Evolutionary conservation across 2,329 filamentous ascomycete genomes (phyloP), one percentile per base, ranked within the genome.

Genomic region (Aurifilum marmelostoma): DNA sequence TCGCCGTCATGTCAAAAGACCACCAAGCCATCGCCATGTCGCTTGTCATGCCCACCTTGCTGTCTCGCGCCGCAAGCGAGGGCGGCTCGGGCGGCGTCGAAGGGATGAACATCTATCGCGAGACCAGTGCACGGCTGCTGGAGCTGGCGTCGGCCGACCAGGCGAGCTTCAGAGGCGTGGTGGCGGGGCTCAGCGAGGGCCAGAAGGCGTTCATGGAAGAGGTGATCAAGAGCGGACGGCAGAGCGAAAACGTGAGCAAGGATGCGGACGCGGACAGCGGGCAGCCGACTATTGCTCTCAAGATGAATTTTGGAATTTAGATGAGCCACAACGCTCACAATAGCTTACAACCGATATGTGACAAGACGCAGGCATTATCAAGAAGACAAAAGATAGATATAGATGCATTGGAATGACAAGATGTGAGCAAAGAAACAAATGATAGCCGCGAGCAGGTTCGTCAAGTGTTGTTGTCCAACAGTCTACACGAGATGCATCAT

Each of bases 211-310:
- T 96, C 73, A 87, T 98, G 81, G 95, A 97, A 80, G 89, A 90
- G 73, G 90, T 97, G 21, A 88, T 97, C 70, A 87, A 89, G 78
- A 88, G 86, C 32, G 90, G 90, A 65, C 82, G 87, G 74, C 82
- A 85, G 73, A 77, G 76, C 60, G 79, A 79, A 67, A 76, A 77
- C 74, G 76, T 78, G 73, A 81, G 78, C 75, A 81, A 82, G 74
- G 79, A 77, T 67, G 75, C 71, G 2, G 75, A 80, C 58, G 80
- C 79, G 64, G 83, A 81, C 69, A 81, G 83, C 69, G 86, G 82
- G 37, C 88, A 88, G 79, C 96, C 96, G 16, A 96, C 84, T 72
- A 99, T 99, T 84, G 93, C 93, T 66, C 80, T 99, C 76, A 96
- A 97, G 85, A 97, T 98, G 92, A 86, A 97, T 79, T 98, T 99